Evolutionary conservation across 2,329 filamentous ascomycete genomes (phyloP).

Genomic region (Mycosphaerella sp.): DNA sequence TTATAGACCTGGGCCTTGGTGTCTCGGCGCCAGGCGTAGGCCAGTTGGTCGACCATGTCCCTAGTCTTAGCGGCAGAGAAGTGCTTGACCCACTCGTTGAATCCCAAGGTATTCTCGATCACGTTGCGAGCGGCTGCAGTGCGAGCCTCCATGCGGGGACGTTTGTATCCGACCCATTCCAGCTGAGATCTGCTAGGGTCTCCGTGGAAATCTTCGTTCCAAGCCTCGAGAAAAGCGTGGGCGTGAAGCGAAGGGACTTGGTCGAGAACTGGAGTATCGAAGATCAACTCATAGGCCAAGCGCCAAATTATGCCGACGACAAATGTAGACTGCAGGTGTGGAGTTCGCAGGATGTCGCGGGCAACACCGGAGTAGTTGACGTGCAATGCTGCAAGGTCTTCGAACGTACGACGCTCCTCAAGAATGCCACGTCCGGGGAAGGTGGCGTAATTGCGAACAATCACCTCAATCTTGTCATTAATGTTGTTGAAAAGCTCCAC

Average conservation of each 20-base stretch:
- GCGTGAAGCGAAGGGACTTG: conserved; percentile 2
- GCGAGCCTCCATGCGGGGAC: conserved; percentile 6
- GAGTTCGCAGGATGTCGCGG: not conserved
- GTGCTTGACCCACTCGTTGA: conserved; percentile 3
- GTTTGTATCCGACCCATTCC: conserved; percentile 1
- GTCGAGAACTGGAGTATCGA: conserved; percentile 7
- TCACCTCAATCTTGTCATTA: conserved; percentile 2
- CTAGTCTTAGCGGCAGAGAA: conserved; percentile 2
- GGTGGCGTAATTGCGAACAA: not conserved
- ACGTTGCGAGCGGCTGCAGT: not conserved
- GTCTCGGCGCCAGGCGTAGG: conserved; percentile 1
- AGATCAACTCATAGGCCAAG: conserved; percentile 1
- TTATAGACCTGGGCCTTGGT: not conserved
- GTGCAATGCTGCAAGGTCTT: conserved; percentile 4
- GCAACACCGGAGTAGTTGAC: conserved; percentile 8
- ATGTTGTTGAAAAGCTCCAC: conserved; percentile 8
- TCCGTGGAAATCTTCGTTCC: conserved; percentile 3
- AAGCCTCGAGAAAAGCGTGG: conserved; percentile 3
- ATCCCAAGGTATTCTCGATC: not conserved
- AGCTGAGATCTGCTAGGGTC: not conserved
- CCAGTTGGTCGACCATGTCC: conserved; percentile 4
- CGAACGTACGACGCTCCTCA: conserved; percentile 2
- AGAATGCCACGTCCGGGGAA: no score
- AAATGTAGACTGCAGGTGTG: conserved; percentile 10
- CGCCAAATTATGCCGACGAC: conserved; percentile 13